Evolutionary conservation across 2,329 filamentous ascomycete genomes (phyloP).

Genomic region (Fusarium sambucinum): DNA sequence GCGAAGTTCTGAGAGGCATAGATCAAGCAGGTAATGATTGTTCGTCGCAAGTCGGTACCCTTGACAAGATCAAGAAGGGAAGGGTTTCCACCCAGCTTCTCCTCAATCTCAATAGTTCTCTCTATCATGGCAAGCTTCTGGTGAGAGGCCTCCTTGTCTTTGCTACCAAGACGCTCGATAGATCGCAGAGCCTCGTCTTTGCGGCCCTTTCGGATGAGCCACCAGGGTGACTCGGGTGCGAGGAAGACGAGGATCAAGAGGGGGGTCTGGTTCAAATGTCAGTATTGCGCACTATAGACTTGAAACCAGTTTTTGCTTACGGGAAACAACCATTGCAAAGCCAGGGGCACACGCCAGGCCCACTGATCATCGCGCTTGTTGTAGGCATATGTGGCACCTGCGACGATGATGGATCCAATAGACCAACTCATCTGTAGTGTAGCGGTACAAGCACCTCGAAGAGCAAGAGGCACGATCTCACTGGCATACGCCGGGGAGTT

Average conservation of each 20-base stretch:
- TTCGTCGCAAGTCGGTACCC: slow-evolving; percentile 66
- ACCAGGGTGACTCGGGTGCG: slow-evolving; percentile 65
- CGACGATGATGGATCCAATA: slow-evolving; percentile 71
- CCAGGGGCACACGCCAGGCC: slow-evolving; percentile 60
- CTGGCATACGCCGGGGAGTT: slow-evolving; percentile 71
- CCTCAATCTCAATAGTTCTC: slow-evolving; percentile 66
- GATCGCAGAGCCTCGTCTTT: slow-evolving; percentile 58
- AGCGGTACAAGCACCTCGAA: slow-evolving; percentile 68
- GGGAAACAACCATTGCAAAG: slow-evolving; percentile 69
- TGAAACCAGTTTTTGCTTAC: background rate
- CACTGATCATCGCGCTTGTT: slow-evolving; percentile 46
- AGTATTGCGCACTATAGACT: background rate
- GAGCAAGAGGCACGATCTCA: slow-evolving; percentile 69
- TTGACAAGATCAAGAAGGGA: slow-evolving; percentile 65
- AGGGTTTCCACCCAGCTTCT: slow-evolving; percentile 55
- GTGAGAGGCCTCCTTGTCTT: slow-evolving; percentile 16
- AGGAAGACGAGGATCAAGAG: slow-evolving; percentile 64
- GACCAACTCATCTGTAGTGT: slow-evolving; percentile 75
- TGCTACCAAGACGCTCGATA: slow-evolving; percentile 60
- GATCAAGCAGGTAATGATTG: slow-evolving; percentile 66
- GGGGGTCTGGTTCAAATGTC: slow-evolving; percentile 53
- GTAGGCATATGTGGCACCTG: slow-evolving; percentile 65
- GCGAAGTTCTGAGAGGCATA: slow-evolving; percentile 71
- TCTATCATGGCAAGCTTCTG: slow-evolving; percentile 68
- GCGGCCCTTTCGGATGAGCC: slow-evolving; percentile 63